Percentiles rank a stretch among this genome's conserved stretches.
These are phyloP conservation scores for Geosiphon pyriformis DNA, from an alignment of 192 early-diverging fungal genomes.

Conservation along the genomic window DNA sequence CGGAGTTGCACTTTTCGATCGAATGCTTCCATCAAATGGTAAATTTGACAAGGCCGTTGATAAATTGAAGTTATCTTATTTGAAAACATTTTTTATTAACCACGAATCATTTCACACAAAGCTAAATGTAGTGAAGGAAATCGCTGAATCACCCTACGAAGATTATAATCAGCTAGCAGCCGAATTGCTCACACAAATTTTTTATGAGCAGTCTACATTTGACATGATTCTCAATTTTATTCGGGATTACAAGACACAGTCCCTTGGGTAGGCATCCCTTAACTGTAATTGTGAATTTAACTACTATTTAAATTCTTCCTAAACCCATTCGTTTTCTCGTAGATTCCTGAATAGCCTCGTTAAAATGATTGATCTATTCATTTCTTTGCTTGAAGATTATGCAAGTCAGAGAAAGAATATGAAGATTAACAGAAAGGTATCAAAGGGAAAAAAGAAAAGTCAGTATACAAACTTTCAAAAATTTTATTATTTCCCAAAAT, in stretches of 20 bases:
- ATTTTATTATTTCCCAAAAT: background rate
- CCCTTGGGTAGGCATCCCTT: background rate
- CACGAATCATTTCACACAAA: too few relatives aligned
- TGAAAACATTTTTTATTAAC: too few relatives aligned
- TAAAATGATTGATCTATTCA: background rate
- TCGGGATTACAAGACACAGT: background rate
- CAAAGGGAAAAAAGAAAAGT: background rate
- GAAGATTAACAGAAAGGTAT: background rate
- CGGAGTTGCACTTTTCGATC: background rate
- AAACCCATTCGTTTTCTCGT: background rate
- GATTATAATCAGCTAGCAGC: background rate
- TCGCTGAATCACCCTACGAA: background rate
- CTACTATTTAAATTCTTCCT: background rate
- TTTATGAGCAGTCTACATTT: background rate
- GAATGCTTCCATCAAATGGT: background rate
- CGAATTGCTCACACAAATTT: background rate
- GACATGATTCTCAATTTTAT: background rate
- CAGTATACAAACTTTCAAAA: background rate
- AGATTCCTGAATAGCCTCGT: background rate
- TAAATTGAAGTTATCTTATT: background rate
- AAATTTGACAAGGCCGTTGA: background rate
- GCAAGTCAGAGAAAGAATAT: background rate
- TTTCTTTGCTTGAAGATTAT: background rate
- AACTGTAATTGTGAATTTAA: background rate
- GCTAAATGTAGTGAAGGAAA: background rate